Base-by-base conservation (phyloP, 2,329 filamentous ascomycete species). In the Mollisiaceae sp. region DNA sequence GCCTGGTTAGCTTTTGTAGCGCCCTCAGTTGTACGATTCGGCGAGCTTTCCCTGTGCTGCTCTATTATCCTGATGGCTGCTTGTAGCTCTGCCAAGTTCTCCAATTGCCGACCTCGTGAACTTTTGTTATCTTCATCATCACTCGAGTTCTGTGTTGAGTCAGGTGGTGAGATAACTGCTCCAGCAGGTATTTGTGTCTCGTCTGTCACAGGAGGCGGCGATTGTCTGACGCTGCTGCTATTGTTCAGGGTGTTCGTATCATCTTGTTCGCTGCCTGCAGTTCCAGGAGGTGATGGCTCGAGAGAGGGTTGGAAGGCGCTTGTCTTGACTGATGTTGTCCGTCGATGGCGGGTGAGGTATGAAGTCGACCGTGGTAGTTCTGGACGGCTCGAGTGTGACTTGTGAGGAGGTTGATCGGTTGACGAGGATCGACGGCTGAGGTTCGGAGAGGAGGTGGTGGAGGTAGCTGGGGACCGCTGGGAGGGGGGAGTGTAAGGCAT, bases 401-500 rank as follows among this genome's bases (percentile, higher is more conserved):
- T 47, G 2, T 64, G 77, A 58, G 78, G 78, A 64, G 79, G 77
- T 69, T 85, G 82, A 65, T 87, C 79, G 18, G 87, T 63, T n/a
- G 50, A 57, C 24, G 63, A 89, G 18, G 86, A 81, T 67, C 86
- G 83, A 69, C 87, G 85, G 75, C 86, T 89, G 69, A 77, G 75
- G 71, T 82, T 80, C 14, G 87, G 87, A 60, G 87, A 89, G 24
- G 82, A 75, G 60, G 84, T 80, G 66, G 82, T 81, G 73, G 87
- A 88, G 67, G 85, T 82, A 72, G 86, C 82, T 75, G 87, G 86
- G 67, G 87, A 89, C 76, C 84, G 81, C 76, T 86, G 86, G 73
- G 89, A 87, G 69, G 92, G 92, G 67, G 92, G 91, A 79, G 92
- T 95, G 83, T 95, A 95, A 87, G 92, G 92, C 92, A 95, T 95